A percentile compares a stretch with the other conserved stretches of the same genome.
phyloP scores from a whole-genome alignment of 345 rosid genomes.

The Pistacia vera region DNA sequence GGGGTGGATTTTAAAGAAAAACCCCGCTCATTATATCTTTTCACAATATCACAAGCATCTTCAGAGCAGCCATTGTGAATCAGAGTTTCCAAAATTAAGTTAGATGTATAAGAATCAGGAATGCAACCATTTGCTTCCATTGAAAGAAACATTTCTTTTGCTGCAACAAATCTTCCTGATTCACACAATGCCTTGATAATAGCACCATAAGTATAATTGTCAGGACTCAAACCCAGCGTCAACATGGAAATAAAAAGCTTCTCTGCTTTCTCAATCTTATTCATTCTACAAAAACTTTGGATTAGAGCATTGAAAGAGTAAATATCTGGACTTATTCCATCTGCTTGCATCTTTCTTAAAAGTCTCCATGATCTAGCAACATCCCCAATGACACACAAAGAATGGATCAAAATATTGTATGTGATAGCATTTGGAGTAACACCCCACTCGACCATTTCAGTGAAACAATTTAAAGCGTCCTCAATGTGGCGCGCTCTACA shows the following conservation, averaged over 20 bases:
- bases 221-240: constrained; percentile 62
- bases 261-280: constrained; percentile 59
- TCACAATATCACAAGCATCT: constrained; percentile 33
- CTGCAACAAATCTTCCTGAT: constrained; percentile 58
- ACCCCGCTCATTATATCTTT: constrained; percentile 25
- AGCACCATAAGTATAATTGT: constrained; percentile 55
- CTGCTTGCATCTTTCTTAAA: constrained; percentile 59
- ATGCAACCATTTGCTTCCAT: constrained; percentile 65
- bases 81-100: constrained; percentile 40
- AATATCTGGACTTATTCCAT: constrained; percentile 60
- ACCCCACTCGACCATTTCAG: constrained; percentile 87
- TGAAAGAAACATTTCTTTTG: constrained; percentile 50
- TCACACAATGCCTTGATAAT: constrained; percentile 57
- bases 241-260: constrained; percentile 53
- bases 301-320: constrained; percentile 69
- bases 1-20: constrained; percentile 24
- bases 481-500: constrained; percentile 57
- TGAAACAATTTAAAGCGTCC: constrained; percentile 83
- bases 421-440: constrained; percentile 69
- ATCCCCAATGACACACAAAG: constrained; percentile 58
- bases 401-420: constrained; percentile 66
- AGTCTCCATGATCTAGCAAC: constrained; percentile 51
- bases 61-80: constrained; percentile 25
- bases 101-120: constrained; percentile 59
- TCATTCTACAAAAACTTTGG: constrained; percentile 60